phyloP scores from a whole-genome alignment of 352 stramenopile species.

The Pythium rhizo-oryzae region DNA sequence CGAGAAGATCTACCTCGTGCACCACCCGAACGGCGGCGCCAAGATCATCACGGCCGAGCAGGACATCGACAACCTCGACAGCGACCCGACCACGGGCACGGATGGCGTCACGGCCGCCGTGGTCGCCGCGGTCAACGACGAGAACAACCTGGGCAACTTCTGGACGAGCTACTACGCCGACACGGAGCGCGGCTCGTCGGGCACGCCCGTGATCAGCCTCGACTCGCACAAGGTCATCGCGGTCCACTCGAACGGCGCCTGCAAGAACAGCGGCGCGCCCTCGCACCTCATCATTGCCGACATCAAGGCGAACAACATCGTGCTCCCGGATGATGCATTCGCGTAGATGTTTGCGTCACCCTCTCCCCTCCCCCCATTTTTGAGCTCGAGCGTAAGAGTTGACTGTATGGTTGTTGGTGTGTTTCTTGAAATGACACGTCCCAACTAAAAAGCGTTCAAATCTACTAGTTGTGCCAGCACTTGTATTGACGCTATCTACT shows the following conservation, averaged over 20 bases:
- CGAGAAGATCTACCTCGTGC: slow-evolving; percentile 39
- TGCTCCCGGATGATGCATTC: slow-evolving; percentile 39
- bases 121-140: slow-evolving; percentile 29
- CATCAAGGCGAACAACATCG: slow-evolving; percentile 39
- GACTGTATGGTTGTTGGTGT: slow-evolving; percentile 1
- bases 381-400: not conserved
- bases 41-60: slow-evolving; percentile 38
- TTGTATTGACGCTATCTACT: no score
- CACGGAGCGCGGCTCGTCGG: slow-evolving; percentile 39
- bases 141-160: slow-evolving; percentile 32
- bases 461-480: no score
- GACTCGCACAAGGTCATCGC: slow-evolving; percentile 33
- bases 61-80: slow-evolving; percentile 36
- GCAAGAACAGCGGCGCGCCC: slow-evolving; percentile 37
- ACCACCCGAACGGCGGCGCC: slow-evolving; percentile 34
- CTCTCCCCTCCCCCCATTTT: slow-evolving; percentile 2
- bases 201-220: slow-evolving; percentile 31
- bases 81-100: slow-evolving; percentile 32
- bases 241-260: slow-evolving; percentile 37
- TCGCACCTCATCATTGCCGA: slow-evolving; percentile 45
- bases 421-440: slow-evolving; percentile 1
- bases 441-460: not conserved
- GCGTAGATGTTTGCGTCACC: slow-evolving; percentile 22
- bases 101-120: slow-evolving; percentile 21
- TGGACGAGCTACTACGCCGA: slow-evolving; percentile 40